Conservation (phyloP, 805 yeast genomes). For the Saccharomycopsis synnaedendra region DNA sequence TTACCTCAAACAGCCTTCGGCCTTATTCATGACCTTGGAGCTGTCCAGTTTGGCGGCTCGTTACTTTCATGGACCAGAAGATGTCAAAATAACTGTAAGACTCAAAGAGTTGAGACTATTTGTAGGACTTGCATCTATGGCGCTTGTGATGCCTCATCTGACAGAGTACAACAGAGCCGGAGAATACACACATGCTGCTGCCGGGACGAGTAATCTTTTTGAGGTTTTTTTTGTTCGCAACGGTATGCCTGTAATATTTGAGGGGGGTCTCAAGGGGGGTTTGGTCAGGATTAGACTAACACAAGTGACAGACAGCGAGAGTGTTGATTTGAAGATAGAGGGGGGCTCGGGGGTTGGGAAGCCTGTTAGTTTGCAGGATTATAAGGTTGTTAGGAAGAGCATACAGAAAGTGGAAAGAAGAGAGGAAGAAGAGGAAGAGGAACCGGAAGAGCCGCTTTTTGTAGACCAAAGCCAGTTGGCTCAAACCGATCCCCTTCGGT, state of each 20-base stretch:
- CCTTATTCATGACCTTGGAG: slow-evolving; percentile 10
- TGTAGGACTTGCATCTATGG: slow-evolving; percentile 1
- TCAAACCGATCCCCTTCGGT: too few species aligned
- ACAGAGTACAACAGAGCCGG: slow-evolving; percentile 1
- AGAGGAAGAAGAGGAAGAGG: neutral
- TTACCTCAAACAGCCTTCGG: slow-evolving; percentile 16
- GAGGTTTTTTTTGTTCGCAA: slow-evolving; percentile 10
- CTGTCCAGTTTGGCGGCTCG: neutral
- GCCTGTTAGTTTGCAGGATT: neutral
- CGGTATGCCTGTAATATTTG: slow-evolving; percentile 13
- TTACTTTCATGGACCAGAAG: neutral
- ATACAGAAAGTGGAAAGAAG: neutral
- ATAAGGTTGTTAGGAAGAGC: slow-evolving; percentile 4
- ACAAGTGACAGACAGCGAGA: slow-evolving; percentile 11
- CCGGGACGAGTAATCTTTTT: slow-evolving; percentile 2
- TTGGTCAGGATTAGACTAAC: slow-evolving; percentile 4
- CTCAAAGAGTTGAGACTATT: slow-evolving; percentile 11
- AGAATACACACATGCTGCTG: neutral
- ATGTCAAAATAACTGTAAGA: slow-evolving; percentile 9
- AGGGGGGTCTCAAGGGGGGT: slow-evolving; percentile 4
- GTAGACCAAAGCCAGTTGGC: neutral
- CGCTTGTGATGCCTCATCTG: neutral
- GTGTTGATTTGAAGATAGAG: neutral
- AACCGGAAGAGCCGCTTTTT: neutral
- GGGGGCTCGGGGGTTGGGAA: neutral